Conservation (phyloP, 441 rosid genomes). For the Isatis lusitanica region DNA sequence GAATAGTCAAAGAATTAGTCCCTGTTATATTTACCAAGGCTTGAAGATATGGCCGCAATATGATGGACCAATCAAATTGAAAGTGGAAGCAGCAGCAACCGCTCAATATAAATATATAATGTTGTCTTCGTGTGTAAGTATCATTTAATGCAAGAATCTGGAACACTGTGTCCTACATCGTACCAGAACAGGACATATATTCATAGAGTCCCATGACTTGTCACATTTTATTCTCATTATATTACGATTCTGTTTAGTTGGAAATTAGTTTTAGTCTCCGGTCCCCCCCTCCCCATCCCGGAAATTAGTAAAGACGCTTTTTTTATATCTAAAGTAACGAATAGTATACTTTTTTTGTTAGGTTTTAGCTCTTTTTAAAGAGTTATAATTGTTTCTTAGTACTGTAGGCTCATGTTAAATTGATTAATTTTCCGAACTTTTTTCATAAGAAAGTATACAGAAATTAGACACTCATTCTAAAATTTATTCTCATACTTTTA, state of each 20-base stretch:
- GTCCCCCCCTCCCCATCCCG: neutral
- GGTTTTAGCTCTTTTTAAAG: neutral
- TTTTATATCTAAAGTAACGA: neutral
- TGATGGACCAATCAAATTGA: conserved; percentile 21
- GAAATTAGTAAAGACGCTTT: neutral
- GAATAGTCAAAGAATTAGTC: neutral
- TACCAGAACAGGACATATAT: conserved; percentile 9
- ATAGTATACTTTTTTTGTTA: neutral
- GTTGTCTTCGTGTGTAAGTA: conserved; percentile 9
- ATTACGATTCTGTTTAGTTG: neutral
- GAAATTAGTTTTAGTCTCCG: neutral
- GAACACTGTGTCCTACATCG: conserved; percentile 23
- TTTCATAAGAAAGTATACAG: neutral
- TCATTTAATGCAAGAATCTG: neutral
- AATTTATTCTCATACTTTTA: neutral
- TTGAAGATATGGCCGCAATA: conserved; percentile 14
- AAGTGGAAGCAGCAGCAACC: neutral
- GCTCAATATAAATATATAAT: neutral
- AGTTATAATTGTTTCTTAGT: neutral
- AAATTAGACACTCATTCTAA: neutral
- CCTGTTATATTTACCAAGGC: conserved; percentile 1
- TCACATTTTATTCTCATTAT: conserved; percentile 6
- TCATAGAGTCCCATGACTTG: neutral
- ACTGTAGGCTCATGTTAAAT: neutral
- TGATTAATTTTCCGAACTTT: neutral